Base-by-base conservation (phyloP, 139 green algal species). In the Chlamydomonas sp. region DNA sequence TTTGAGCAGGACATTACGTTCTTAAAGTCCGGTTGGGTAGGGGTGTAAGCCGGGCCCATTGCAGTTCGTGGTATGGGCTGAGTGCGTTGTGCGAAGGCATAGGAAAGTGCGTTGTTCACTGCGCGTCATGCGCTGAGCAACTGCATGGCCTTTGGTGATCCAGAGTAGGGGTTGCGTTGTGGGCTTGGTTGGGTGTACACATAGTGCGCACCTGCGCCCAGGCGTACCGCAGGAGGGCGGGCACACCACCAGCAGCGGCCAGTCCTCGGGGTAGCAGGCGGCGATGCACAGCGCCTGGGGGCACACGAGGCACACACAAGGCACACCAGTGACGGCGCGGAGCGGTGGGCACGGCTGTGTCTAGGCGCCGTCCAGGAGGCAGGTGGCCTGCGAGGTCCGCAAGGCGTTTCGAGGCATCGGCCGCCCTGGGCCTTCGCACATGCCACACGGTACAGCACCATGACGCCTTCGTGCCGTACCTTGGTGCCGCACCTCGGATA, bases 191-290 rank as follows among this genome's bases (percentile, higher is more conserved):
- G 59, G n/a, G 31, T 6, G 58, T 12, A 78, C 77, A 63, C 78
- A 20, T 12, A 58, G 5, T 15, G 1, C 79, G 63, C 64, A 85
- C 80, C 80, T 58, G 2, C 20, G 0, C 7, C 88, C 91, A 91
- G 15, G 83, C 67, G 20, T 79, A 77, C 9, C 75, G 71, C 82
- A 95, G 77, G 64, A 78, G 2, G 91, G 84, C 18, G 93, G 93
- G 79, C 87, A 92, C 5, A 95, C 68, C 6, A 95, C 77, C 79
- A 95, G 90, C 88, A 95, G 85, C 10, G 93, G 93, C 90, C 87
- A 94, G 68, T 83, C 76, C 10, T 92, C 88, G 2, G 86, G 72
- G 88, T 88, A 93, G 77, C 85, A 91, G 16, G 85, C 80, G 12
- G 91, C 88, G 4, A 93, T 57, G 3, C 72, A 59, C 69, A 94